These are phyloP conservation scores for Scheffersomyces stambukii DNA, from an alignment of 1,139 yeast species.

Conservation along the genomic window DNA sequence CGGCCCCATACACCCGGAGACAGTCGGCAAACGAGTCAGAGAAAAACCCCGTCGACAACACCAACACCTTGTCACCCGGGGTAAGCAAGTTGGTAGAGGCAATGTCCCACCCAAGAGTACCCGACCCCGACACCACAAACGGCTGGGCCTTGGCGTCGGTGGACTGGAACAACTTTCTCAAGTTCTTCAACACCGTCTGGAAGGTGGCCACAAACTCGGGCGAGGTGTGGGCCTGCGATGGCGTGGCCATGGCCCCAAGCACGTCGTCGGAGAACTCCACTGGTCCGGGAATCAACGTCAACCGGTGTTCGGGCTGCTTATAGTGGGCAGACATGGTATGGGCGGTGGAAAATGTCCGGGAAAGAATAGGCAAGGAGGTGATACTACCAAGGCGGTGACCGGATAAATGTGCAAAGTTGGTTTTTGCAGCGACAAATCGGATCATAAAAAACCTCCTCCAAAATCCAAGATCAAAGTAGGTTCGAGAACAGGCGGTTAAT, in stretches of 20 bases:
- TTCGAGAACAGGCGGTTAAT: too few relatives aligned
- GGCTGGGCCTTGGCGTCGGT: conserved; percentile 66
- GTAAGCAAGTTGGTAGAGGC: conserved; percentile 72
- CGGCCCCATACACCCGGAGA: conserved; percentile 66
- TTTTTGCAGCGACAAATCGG: conserved; percentile 1
- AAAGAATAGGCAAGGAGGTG: too few relatives aligned
- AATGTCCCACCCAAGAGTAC: conserved; percentile 94
- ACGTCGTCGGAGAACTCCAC: conserved; percentile 84
- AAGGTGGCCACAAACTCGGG: conserved; percentile 78
- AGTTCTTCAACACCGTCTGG: conserved; percentile 60
- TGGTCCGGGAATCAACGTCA: conserved; percentile 89
- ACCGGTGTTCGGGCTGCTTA: conserved; percentile 47
- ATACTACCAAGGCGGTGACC: conserved; percentile 8
- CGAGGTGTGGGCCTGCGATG: conserved; percentile 87
- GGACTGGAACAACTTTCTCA: conserved; percentile 74
- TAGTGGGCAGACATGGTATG: conserved; percentile 10
- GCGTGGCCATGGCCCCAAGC: conserved; percentile 76
- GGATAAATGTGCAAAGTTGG: conserved; percentile 1
- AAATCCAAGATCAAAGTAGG: too few relatives aligned
- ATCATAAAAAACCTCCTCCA: too few relatives aligned
- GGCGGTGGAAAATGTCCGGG: conserved; percentile 1
- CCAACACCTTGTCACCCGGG: conserved; percentile 68
- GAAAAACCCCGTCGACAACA: conserved; percentile 90
- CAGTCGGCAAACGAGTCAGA: conserved; percentile 84
- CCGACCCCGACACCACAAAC: conserved; percentile 81